Percentiles rank a stretch among this genome's conserved stretches.
These are phyloP conservation scores for Arthrobotrys entomopaga DNA, from an alignment of 2,329 filamentous ascomycete genomes.

Conservation along the genomic window DNA sequence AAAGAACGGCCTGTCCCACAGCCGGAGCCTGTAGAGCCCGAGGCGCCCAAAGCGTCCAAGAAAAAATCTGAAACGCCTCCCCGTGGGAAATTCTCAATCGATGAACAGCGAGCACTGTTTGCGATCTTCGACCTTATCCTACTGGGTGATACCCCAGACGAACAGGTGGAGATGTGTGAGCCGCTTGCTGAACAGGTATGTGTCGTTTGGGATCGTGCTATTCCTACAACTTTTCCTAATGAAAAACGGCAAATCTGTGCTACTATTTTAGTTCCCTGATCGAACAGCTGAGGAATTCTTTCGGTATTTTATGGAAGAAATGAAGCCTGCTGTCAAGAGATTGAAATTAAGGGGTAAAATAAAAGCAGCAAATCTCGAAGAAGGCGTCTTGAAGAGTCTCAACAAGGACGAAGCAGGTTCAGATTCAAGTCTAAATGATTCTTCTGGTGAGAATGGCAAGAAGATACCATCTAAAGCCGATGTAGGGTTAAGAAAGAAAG, in stretches of 20 bases:
- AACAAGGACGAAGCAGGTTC: neutral
- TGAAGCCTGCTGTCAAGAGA: conserved; percentile 42
- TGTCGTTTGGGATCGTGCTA: neutral
- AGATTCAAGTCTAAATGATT: neutral
- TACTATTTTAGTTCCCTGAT: conserved; percentile 22
- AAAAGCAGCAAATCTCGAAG: conserved; percentile 14
- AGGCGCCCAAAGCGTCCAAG: neutral
- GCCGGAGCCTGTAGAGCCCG: neutral
- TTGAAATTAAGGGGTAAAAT: conserved; percentile 24
- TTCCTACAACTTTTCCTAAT: too few species aligned
- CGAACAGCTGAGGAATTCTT: conserved; percentile 32
- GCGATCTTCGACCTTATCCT: conserved; percentile 22
- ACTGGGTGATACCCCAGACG: conserved; percentile 21
- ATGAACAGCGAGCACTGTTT: conserved; percentile 30
- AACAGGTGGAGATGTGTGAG: conserved; percentile 39
- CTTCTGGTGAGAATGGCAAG: neutral
- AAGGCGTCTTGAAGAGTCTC: conserved; percentile 21
- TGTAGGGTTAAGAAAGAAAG: conserved; percentile 12
- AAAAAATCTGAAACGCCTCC: neutral
- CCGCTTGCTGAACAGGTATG: conserved; percentile 23
- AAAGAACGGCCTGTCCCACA: too few species aligned
- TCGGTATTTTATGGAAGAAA: conserved; percentile 19
- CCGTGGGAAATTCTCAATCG: neutral
- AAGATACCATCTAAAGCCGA: neutral
- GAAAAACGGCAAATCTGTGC: too few species aligned